phyloP scores from a whole-genome alignment of 495 filamentous ascomycete genomes.

The Tetracladium setigerum region DNA sequence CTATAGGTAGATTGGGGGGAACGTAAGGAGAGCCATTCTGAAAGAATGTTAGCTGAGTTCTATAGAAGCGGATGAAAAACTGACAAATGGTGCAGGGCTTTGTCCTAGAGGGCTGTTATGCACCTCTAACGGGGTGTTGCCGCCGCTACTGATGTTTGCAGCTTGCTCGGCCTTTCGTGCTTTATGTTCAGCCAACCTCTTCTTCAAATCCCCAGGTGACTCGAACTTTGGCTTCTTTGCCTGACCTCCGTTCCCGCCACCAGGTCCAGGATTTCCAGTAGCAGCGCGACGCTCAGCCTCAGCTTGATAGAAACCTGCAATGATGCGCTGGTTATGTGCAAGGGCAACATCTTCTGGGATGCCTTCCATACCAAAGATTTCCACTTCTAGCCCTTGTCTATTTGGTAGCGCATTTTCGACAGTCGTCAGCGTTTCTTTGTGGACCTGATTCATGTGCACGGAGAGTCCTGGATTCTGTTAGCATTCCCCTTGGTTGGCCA shows the following conservation, averaged over 20 bases:
- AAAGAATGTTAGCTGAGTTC: conserved; percentile 1
- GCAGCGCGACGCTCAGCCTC: conserved; percentile 74
- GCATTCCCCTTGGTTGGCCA: background rate
- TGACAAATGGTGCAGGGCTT: conserved; percentile 46
- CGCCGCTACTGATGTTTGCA: conserved; percentile 44
- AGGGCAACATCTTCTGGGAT: conserved; percentile 79
- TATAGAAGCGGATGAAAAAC: conserved; percentile 17
- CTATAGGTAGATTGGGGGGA: conserved; percentile 21
- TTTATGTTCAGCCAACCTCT: conserved; percentile 72
- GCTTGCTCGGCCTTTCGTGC: conserved; percentile 56
- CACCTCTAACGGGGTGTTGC: conserved; percentile 48
- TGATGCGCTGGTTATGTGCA: conserved; percentile 77
- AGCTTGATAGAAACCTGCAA: conserved; percentile 71
- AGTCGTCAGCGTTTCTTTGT: conserved; percentile 78
- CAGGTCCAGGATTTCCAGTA: conserved; percentile 76
- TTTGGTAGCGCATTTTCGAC: conserved; percentile 90
- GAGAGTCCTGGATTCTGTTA: conserved; percentile 57
- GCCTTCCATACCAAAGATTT: conserved; percentile 98
- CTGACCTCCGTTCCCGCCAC: conserved; percentile 40
- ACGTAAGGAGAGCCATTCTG: conserved; percentile 27
- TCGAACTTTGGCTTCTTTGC: conserved; percentile 79
- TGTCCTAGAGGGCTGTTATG: conserved; percentile 49
- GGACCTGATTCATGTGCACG: conserved; percentile 97
- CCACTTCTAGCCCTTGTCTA: conserved; percentile 73
- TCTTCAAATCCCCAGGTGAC: conserved; percentile 68